Evolutionary conservation across 2,329 filamentous ascomycete genomes (phyloP).

Genomic region (Plenodomus biglobosus): DNA sequence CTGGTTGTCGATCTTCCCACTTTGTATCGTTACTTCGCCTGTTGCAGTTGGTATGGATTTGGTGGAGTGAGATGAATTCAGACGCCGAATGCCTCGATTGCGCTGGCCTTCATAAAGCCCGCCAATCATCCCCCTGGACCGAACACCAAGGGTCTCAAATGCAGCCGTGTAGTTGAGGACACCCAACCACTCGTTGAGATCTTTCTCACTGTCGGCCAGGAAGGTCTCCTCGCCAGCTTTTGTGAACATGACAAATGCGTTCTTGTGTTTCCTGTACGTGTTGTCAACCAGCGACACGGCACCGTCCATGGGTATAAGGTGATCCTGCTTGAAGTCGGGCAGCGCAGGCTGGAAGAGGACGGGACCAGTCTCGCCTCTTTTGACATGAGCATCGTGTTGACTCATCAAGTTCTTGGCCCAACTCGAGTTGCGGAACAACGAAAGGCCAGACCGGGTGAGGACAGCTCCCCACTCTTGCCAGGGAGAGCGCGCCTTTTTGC

Average conservation of each 20-base stretch:
- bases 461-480: conserved; percentile 99
- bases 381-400: conserved; percentile 82
- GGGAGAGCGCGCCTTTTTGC: conserved; percentile 88
- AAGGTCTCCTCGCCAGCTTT: conserved; percentile 85
- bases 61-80: conserved; percentile 59
- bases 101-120: conserved; percentile 82
- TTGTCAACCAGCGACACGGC: conserved; percentile 85
- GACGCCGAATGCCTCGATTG: conserved; percentile 68
- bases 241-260: conserved; percentile 88
- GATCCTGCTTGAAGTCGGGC: conserved; percentile 90
- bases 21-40: conserved; percentile 72
- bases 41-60: conserved; percentile 69
- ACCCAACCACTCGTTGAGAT: conserved; percentile 95
- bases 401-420: conserved; percentile 92
- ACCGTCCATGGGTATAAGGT: conserved; percentile 88
- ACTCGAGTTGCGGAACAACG: conserved; percentile 89
- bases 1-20: conserved; percentile 74
- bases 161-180: conserved; percentile 96
- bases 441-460: conserved; percentile 92
- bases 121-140: conserved; percentile 84
- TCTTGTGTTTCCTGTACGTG: conserved; percentile 91
- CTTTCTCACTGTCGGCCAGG: conserved; percentile 82
- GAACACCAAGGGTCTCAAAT: conserved; percentile 86
- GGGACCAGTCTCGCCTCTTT: conserved; percentile 72
- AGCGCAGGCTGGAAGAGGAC: conserved; percentile 89